Evolutionary conservation across 2,329 filamentous ascomycete genomes (phyloP).

Genomic region (Pyricularia pennisetigena): DNA sequence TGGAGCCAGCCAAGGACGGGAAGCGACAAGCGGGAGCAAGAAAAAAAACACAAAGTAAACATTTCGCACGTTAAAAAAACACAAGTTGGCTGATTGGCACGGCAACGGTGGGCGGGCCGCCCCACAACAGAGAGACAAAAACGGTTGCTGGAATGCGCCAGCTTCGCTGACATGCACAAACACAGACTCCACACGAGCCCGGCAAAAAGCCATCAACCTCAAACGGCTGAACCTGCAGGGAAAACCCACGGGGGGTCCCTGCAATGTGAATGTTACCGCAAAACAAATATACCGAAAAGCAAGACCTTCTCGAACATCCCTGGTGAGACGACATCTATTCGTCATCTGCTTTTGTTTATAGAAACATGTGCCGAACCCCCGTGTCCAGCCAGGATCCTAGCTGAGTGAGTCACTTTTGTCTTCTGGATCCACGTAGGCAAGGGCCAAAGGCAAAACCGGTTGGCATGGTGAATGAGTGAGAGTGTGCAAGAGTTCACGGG

Average conservation of each 20-base stretch:
- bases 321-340: not conserved
- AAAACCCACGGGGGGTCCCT: not conserved
- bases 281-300: not conserved
- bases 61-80: not conserved
- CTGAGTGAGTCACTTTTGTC: not conserved
- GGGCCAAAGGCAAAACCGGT: not conserved
- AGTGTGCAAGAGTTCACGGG: not conserved
- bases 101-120: not conserved
- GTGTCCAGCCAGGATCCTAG: not conserved
- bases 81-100: not conserved
- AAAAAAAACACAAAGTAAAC: not conserved
- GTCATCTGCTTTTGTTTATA: not conserved
- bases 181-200: not conserved
- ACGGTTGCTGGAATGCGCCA: not conserved
- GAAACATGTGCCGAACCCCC: not conserved
- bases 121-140: not conserved
- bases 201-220: not conserved
- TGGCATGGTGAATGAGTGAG: not conserved
- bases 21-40: not conserved
- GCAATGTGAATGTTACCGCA: not conserved
- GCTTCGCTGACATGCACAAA: not conserved
- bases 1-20: not conserved
- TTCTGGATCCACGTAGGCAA: not conserved
- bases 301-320: not conserved
- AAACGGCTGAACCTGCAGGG: not conserved